Evolutionary conservation across 257 asterid species (phyloP).

Genomic region (Nicotiana noctiflora): DNA sequence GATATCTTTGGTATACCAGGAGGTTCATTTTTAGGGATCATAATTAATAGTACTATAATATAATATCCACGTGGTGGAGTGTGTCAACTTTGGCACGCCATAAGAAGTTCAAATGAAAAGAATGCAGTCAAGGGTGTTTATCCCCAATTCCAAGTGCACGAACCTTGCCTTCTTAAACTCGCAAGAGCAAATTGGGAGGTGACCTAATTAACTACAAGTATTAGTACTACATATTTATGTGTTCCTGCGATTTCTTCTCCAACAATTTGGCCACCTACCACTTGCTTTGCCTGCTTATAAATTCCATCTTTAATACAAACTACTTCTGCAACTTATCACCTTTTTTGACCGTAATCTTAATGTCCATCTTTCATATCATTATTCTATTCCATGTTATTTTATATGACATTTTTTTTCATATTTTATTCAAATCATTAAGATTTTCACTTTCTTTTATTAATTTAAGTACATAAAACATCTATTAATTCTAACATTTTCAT

Average conservation of each 20-base stretch:
- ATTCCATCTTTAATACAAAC: neutral
- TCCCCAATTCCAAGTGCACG: neutral
- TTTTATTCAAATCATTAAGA: too few species aligned
- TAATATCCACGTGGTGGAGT: neutral
- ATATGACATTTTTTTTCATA: too few species aligned
- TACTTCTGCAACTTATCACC: neutral
- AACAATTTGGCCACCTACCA: slow-evolving; percentile 5
- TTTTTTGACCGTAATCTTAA: neutral
- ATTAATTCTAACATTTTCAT: too few species aligned
- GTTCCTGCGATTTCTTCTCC: neutral
- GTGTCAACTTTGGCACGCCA: slow-evolving; percentile 2
- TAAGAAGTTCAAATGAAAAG: neutral
- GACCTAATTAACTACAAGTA: slow-evolving; percentile 16
- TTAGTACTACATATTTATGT: neutral
- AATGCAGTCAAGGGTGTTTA: neutral
- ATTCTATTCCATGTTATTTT: too few species aligned
- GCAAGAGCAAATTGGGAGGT: slow-evolving; percentile 18
- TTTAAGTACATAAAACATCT: too few species aligned
- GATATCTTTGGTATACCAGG: neutral
- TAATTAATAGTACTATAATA: neutral
- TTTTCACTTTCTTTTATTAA: too few species aligned
- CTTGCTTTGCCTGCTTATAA: neutral
- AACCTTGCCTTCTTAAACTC: neutral
- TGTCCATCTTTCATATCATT: too few species aligned
- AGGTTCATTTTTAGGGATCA: neutral